Conservation (phyloP, 805 yeast genomes). For the Starmerella kuoi region DNA sequence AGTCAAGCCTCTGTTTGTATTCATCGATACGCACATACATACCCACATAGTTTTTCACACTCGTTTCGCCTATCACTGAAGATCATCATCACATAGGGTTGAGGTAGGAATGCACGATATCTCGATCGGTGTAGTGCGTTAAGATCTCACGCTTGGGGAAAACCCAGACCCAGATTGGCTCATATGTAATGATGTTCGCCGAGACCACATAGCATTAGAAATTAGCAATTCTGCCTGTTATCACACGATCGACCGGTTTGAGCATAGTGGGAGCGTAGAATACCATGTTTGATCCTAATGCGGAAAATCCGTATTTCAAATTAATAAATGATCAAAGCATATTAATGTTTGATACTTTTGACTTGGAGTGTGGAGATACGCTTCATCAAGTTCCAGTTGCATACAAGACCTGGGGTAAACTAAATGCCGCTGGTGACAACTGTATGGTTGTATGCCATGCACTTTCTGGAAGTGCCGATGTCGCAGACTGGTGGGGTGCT, state of each 20-base stretch:
- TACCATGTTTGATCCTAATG: slow-evolving; percentile 19
- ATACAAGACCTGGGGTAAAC: slow-evolving; percentile 87
- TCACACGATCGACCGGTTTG: no score
- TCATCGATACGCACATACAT: no score
- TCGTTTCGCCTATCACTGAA: no score
- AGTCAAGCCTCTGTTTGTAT: no score
- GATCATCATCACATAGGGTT: no score
- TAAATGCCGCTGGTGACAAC: slow-evolving; percentile 58
- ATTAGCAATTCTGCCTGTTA: no score
- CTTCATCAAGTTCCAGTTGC: slow-evolving; percentile 76
- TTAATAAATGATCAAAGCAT: slow-evolving; percentile 68
- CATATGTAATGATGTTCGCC: not conserved
- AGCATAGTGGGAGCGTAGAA: no score
- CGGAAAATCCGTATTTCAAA: slow-evolving; percentile 50
- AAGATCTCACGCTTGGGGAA: no score
- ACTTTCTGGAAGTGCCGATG: slow-evolving; percentile 88
- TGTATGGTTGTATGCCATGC: slow-evolving; percentile 92
- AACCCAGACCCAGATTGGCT: not conserved
- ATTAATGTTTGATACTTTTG: slow-evolving; percentile 60
- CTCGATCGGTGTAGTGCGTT: no score
- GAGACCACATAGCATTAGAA: no score
- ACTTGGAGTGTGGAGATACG: slow-evolving; percentile 57
- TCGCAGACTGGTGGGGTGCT: slow-evolving; percentile 99
- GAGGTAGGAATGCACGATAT: no score
- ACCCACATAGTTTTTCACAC: no score